Conservation (phyloP, 768 basidiomycete species). For the Amanita jacksonii region DNA sequence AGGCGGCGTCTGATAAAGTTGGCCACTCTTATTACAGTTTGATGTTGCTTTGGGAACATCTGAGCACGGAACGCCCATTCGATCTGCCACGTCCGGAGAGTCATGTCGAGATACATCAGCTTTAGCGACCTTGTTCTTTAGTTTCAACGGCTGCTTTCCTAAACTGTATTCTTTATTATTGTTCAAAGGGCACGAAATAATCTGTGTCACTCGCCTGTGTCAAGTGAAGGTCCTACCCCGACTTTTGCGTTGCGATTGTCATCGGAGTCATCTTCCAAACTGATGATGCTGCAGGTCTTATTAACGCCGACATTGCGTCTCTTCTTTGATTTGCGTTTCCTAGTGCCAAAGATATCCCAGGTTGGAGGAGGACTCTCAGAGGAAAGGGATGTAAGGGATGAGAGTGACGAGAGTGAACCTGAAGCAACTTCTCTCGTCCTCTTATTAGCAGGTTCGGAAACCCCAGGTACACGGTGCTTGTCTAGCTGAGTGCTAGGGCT, state of each 20-base stretch:
- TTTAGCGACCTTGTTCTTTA: not conserved
- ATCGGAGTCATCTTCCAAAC: slow-evolving; percentile 3
- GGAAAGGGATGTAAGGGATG: slow-evolving; percentile 2
- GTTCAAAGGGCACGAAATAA: not conserved
- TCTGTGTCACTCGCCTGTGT: not conserved
- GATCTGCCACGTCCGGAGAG: no score
- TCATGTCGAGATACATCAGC: no score
- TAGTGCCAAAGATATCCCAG: not conserved
- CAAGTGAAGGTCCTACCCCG: not conserved
- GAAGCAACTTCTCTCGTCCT: not conserved
- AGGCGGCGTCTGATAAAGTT: not conserved
- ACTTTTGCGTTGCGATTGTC: not conserved
- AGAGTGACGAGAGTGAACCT: slow-evolving; percentile 1
- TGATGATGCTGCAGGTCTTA: slow-evolving; percentile 5
- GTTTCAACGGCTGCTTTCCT: not conserved
- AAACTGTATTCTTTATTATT: not conserved
- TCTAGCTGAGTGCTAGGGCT: not conserved
- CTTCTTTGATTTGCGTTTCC: not conserved
- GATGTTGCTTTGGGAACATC: no score
- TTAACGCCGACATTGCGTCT: not conserved
- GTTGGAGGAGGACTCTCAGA: slow-evolving; percentile 6
- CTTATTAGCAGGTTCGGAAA: not conserved
- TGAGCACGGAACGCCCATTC: no score
- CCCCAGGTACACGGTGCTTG: not conserved
- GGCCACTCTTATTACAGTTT: no score